phyloP scores from a whole-genome alignment of 2,329 filamentous ascomycete species.

The Didymella keratinophila region DNA sequence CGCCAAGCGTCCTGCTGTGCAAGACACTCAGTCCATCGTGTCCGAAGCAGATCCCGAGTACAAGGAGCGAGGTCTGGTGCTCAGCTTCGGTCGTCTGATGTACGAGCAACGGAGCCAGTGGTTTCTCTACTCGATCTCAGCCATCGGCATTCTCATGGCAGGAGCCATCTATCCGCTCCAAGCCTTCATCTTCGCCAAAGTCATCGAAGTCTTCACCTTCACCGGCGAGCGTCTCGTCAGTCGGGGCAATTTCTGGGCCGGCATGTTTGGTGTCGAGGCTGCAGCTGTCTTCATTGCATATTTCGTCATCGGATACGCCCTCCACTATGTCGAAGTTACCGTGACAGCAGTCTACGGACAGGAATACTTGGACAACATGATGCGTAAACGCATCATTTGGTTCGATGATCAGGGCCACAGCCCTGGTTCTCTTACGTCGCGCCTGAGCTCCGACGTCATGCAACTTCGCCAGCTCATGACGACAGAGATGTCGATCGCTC shows the following conservation, averaged over 20 bases:
- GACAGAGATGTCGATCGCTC: conserved; percentile 65
- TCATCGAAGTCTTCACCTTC: conserved; percentile 49
- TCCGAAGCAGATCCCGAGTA: conserved; percentile 36
- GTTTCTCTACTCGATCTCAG: conserved; percentile 42
- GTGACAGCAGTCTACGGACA: conserved; percentile 63
- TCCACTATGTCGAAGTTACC: conserved; percentile 48
- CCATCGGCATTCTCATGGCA: conserved; percentile 40
- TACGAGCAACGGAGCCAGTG: conserved; percentile 47
- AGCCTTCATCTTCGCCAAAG: conserved; percentile 50
- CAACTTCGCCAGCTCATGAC: conserved; percentile 70
- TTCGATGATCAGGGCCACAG: conserved; percentile 67
- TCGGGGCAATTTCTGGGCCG: conserved; percentile 66
- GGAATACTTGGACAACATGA: conserved; percentile 68
- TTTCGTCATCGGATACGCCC: conserved; percentile 55
- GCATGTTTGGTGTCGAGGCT: conserved; percentile 71
- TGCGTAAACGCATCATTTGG: conserved; percentile 66
- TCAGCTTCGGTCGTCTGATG: conserved; percentile 46
- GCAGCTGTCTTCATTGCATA: conserved; percentile 62
- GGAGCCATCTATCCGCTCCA: conserved; percentile 51
- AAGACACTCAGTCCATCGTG: conserved; percentile 24
- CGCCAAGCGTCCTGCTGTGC: conserved; percentile 27
- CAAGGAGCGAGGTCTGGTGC: conserved; percentile 40
- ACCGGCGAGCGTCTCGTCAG: conserved; percentile 37
- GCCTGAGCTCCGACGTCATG: conserved; percentile 64
- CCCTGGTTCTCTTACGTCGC: conserved; percentile 66